Evolutionary conservation across 1,284 basidiomycete species (phyloP), one percentile per base, ranked within the genome.

Genomic region (Trichosporon asahii): DNA sequence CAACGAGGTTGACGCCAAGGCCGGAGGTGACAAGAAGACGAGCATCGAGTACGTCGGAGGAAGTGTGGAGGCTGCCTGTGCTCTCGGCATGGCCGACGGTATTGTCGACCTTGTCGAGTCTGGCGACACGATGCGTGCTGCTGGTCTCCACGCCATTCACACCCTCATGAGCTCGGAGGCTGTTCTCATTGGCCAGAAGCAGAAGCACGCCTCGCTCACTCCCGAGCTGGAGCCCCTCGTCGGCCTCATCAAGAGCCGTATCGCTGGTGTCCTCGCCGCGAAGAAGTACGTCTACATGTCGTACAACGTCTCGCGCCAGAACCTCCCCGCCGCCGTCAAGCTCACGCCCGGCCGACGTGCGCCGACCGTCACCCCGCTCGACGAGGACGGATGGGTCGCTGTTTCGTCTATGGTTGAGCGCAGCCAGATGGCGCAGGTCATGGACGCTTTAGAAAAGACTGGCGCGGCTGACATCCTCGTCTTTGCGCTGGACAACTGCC

Each of bases 71-170:
- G 96, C 97, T 2, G 97, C 97, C 18, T 99, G 97, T 85, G 90
- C 96, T 0, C 86, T 99, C 8, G 97, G 97, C 3, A 87, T 99
- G 72, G 97, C 97, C 1, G 97, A 99, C 84, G 97, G 95, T 23
- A 98, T 99, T 12, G 63, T 64, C 37, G 63, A 64, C 63, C 63
- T 64, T 15, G 63, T 64, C 23, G 96, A 99, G 84, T 97, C 94
- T n/a, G 96, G 96, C 33, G 97, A 99, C 78, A 99, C 96, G 1
- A 99, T 99, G 97, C 93, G 96, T 55, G 97, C 96, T 27, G 96
- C 95, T 1, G 96, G 96, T 64, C 87, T 99, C 67, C 92, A 93
- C 83, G 89, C 95, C 35, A 97, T 99, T 79, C 91, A 90, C 60
- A 96, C 94, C 1, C 84, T 99, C 15, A 88, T 98, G 68, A 83